Evolutionary conservation across 1,284 basidiomycete species (phyloP).

Genomic region (Rhodofomes roseus): DNA sequence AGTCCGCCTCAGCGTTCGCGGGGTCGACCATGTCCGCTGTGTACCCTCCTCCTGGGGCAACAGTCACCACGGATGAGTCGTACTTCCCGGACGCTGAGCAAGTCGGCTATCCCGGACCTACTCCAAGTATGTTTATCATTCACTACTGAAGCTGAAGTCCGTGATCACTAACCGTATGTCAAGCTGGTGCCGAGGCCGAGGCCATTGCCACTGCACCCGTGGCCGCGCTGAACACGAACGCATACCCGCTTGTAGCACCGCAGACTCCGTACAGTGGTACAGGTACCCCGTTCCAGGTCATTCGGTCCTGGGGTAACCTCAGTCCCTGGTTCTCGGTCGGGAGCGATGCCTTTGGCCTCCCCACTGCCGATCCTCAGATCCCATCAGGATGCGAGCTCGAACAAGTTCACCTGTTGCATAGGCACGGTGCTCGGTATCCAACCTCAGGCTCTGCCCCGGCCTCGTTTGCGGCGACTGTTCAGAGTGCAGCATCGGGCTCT

Average conservation of each 20-base stretch:
- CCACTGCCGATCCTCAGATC: constrained; percentile 42
- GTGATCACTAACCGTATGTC: too few relatives aligned
- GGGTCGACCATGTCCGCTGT: constrained; percentile 23
- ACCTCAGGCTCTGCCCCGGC: constrained; percentile 36
- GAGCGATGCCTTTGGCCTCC: constrained; percentile 45
- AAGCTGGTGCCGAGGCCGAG: constrained; percentile 25
- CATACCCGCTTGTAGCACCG: constrained; percentile 22
- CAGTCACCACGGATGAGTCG: constrained; percentile 19
- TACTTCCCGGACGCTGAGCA: constrained; percentile 25
- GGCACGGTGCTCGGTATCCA: constrained; percentile 53
- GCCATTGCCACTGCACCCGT: constrained; percentile 26
- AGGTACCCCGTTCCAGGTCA: constrained; percentile 20
- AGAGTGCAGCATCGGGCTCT: constrained; percentile 26
- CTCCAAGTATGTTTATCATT: constrained; percentile 21
- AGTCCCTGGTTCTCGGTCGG: constrained; percentile 53
- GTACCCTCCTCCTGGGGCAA: constrained; percentile 26
- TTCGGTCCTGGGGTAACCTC: constrained; percentile 49
- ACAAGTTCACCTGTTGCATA: constrained; percentile 52
- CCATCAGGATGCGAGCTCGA: constrained; percentile 48
- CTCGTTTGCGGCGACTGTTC: constrained; percentile 38
- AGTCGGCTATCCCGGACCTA: constrained; percentile 29
- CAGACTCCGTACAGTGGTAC: constrained; percentile 6
- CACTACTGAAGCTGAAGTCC: not conserved
- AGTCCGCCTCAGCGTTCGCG: constrained; percentile 22
- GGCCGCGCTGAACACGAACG: constrained; percentile 18